These are phyloP conservation scores for Gossypium davidsonii DNA, from an alignment of 441 rosid species.

Conservation along the genomic window DNA sequence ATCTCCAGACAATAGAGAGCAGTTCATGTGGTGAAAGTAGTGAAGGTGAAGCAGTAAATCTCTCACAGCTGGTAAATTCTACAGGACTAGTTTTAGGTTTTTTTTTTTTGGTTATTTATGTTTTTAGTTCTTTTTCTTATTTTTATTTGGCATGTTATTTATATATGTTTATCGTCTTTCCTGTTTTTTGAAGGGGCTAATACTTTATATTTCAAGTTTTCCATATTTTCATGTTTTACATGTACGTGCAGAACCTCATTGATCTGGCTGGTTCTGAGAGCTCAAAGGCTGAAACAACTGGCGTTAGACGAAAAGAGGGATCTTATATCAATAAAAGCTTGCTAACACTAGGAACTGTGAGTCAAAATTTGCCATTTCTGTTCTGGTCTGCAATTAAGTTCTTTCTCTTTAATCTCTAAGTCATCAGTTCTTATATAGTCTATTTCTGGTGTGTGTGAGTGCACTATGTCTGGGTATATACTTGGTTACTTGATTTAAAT, in stretches of 20 bases:
- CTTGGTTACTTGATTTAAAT: slow-evolving; percentile 2
- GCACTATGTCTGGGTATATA: background rate
- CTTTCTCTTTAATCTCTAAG: slow-evolving; percentile 5
- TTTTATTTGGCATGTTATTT: slow-evolving; percentile 7
- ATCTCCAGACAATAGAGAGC: slow-evolving; percentile 82
- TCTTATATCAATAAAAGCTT: slow-evolving; percentile 96
- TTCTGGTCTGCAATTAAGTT: background rate
- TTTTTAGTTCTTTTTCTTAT: slow-evolving; percentile 4
- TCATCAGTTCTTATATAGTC: slow-evolving; percentile 8
- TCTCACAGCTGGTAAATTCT: slow-evolving; percentile 89
- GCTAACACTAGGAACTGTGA: slow-evolving; percentile 97
- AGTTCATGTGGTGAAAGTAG: slow-evolving; percentile 70
- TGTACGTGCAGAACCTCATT: slow-evolving; percentile 90
- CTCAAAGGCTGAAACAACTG: slow-evolving; percentile 94
- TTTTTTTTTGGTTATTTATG: slow-evolving; percentile 3
- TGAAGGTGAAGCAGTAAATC: slow-evolving; percentile 86
- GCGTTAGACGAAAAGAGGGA: slow-evolving; percentile 92
- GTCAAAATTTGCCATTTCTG: slow-evolving; percentile 24
- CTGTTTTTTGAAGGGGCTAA: background rate
- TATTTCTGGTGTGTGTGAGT: background rate
- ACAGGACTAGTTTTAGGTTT: slow-evolving; percentile 8
- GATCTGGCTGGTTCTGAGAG: slow-evolving; percentile 99
- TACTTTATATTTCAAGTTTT: slow-evolving; percentile 24
- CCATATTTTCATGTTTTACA: slow-evolving; percentile 25
- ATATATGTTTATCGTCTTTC: background rate